Percentiles rank a stretch among this genome's conserved stretches.
Conservation (phyloP, 2,329 filamentous ascomycete species). For the Penicillium sp. region DNA sequence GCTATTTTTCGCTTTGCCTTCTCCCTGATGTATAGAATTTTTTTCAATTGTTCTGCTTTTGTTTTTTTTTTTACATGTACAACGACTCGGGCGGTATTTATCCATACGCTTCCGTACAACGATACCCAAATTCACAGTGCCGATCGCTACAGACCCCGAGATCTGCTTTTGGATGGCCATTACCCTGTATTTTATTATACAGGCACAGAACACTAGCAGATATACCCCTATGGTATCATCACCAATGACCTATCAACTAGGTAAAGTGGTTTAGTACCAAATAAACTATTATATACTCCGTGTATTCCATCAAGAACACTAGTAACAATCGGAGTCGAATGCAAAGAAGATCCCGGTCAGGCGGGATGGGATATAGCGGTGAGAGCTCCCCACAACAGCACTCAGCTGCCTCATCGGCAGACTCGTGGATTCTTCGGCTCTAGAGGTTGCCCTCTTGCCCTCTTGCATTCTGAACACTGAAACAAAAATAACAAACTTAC, state of each 20-base stretch:
- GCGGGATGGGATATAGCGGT: no score
- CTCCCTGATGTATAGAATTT: slow-evolving; percentile 17
- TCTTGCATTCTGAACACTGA: no score
- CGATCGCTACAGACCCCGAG: not conserved
- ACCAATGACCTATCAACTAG: slow-evolving; percentile 3
- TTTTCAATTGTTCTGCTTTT: not conserved
- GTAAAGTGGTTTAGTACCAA: not conserved
- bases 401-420: no score
- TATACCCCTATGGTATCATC: not conserved
- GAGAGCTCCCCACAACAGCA: no score
- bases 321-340: not conserved
- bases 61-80: slow-evolving; percentile 1
- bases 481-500: no score
- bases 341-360: no score
- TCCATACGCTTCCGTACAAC: not conserved
- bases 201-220: not conserved
- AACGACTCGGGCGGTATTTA: not conserved
- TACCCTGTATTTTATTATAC: not conserved
- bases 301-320: not conserved
- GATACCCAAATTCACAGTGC: not conserved
- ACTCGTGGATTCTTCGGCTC: no score
- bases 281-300: not conserved
- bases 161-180: not conserved
- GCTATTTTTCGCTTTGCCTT: not conserved
- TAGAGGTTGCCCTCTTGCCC: no score